Evolutionary conservation across 2,329 filamentous ascomycete genomes (phyloP).

Genomic region (Pseudogymnoascus sp.): DNA sequence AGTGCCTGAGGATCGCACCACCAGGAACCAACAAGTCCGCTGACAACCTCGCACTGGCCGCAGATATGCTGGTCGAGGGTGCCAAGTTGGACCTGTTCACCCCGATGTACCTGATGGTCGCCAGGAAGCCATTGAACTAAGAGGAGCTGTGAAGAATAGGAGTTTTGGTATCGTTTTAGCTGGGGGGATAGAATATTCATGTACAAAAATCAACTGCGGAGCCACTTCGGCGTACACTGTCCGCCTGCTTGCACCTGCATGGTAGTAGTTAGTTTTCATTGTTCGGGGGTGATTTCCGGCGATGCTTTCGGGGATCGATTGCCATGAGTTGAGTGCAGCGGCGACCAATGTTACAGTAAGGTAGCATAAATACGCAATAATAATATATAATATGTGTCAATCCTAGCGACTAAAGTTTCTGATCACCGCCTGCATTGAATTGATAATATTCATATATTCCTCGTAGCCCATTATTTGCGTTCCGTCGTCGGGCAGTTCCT

Average conservation of each 20-base stretch:
- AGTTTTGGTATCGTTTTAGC: conserved; percentile 1
- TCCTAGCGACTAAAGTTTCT: background rate
- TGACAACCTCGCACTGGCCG: conserved; percentile 73
- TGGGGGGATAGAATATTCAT: conserved; percentile 8
- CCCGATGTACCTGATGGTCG: conserved; percentile 97
- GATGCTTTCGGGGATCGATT: background rate
- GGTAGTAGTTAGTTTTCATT: conserved; percentile 2
- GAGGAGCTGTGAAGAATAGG: background rate
- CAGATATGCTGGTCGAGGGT: conserved; percentile 78
- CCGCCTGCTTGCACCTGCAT: conserved; percentile 2
- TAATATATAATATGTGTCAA: conserved; percentile 8
- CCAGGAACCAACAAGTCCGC: conserved; percentile 89
- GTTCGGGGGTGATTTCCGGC: conserved; percentile 8
- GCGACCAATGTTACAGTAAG: background rate
- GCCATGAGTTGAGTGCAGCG: conserved; percentile 3
- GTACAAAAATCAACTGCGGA: conserved; percentile 5
- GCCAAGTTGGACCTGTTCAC: conserved; percentile 89
- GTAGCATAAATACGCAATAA: conserved; percentile 8
- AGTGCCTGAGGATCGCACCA: conserved; percentile 67
- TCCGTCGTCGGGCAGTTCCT: background rate
- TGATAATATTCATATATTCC: background rate
- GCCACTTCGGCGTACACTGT: background rate
- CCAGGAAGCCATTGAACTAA: conserved; percentile 58
- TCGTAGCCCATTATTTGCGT: background rate
- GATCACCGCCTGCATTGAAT: background rate